Evolutionary conservation across 306 rosid species (phyloP).

Genomic region (Cercis canadensis): DNA sequence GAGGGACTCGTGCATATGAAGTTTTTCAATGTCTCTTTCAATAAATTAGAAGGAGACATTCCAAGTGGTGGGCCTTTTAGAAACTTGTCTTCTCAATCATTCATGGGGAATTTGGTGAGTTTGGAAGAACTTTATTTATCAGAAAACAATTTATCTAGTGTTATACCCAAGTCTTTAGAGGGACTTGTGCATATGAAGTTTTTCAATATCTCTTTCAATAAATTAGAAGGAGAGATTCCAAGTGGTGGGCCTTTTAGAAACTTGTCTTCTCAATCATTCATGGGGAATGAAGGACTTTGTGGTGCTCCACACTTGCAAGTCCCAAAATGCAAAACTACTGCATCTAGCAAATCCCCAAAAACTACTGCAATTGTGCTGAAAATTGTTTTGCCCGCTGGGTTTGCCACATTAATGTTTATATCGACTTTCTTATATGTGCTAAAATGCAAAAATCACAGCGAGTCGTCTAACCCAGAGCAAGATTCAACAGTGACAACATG

Average conservation of each 20-base stretch:
- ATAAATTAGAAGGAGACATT: constrained; percentile 37
- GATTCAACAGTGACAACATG: not conserved
- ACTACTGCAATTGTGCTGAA: not conserved
- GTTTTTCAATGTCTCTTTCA: too few relatives aligned
- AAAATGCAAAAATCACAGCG: too few relatives aligned
- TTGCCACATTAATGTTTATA: too few relatives aligned
- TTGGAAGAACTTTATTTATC: constrained; percentile 5
- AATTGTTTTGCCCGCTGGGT: not conserved
- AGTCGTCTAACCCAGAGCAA: too few relatives aligned
- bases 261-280: constrained; percentile 36
- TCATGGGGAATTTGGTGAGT: constrained; percentile 17
- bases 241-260: constrained; percentile 27
- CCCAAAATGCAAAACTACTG: constrained; percentile 25
- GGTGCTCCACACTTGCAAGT: constrained; percentile 19
- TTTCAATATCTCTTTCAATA: too few relatives aligned
- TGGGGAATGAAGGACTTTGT: constrained; percentile 40
- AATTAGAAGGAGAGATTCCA: constrained; percentile 40
- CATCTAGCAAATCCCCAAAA: not conserved
- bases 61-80: constrained; percentile 32
- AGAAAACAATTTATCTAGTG: too few relatives aligned
- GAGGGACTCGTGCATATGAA: too few relatives aligned
- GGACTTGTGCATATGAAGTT: too few relatives aligned
- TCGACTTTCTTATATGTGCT: too few relatives aligned
- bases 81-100: constrained; percentile 35
- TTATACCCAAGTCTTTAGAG: too few relatives aligned